Base-by-base conservation (phyloP, 805 yeast species). In the Debaryomyces prosopidis region DNA sequence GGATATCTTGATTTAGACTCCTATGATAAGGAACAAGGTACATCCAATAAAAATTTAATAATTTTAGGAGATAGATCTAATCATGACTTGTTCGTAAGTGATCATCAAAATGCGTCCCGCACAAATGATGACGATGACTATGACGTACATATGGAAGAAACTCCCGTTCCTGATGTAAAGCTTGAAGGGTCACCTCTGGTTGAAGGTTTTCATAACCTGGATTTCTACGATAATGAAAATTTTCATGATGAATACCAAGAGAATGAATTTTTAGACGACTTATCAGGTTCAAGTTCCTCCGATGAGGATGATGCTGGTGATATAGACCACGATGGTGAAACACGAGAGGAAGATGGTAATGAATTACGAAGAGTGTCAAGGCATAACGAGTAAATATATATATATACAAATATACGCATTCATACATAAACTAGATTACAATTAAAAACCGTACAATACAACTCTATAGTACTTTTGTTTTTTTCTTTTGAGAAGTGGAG, bases 251-350 rank as follows among this genome's bases (percentile, higher is more conserved):
- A 60, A 10, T 62, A 57, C 37, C 62, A 61, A 17, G 69, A 68
- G 17, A 62, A 60, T 33, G 67, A 66, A 20, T 66, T 60, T 43
- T 49, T 67, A 27, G 75, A 69, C 36, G 68, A 70, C 45, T 55
- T 71, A 40, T 68, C 79, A 33, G 79, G 71, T 19, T 71, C 73
- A 14, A 73, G 72, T 20, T 76, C 79, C 15, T 69, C 74, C 19
- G 75, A 69, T 2, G 71, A 63, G 12, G 66, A 52, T 30, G 66
- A 59, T 5, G 57, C 49, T 3, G 65, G 54, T 23, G 54, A 48
- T 2, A 55, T 42, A 4, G 56, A 51, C 23, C 59, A 58, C 16
- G 51, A 47, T 10, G 52, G 47, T 14, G 57, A 23, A 7, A 23
- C 10, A 7, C 26, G 26, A 23, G 60, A 53, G 10, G 56, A 51